These are phyloP conservation scores for Trichosanthes truncata DNA, from an alignment of 306 rosid genomes.

Conservation along the genomic window DNA sequence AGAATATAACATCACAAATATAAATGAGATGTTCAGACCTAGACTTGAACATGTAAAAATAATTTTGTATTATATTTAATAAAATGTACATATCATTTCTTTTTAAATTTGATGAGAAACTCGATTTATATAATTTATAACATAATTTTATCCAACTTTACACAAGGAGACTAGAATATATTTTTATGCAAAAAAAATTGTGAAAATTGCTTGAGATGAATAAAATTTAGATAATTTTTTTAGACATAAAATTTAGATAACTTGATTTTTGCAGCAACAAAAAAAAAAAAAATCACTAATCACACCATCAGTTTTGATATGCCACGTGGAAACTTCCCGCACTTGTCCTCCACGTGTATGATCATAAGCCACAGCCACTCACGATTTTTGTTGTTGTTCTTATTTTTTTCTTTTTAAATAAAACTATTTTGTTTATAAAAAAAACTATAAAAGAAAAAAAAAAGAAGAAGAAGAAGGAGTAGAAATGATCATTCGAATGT, in stretches of 20 bases:
- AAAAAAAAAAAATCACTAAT: not conserved
- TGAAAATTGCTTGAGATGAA: not conserved
- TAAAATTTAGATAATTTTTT: not conserved
- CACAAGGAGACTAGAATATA: too few species aligned
- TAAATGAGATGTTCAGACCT: too few species aligned
- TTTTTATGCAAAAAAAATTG: not conserved
- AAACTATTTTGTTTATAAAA: not conserved
- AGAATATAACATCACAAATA: too few species aligned
- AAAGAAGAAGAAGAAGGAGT: not conserved
- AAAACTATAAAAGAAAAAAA: not conserved
- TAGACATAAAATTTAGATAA: not conserved
- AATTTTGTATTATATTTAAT: too few species aligned
- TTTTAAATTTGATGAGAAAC: too few species aligned
- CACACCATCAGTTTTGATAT: not conserved
- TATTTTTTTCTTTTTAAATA: too few species aligned
- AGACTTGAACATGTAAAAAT: too few species aligned
- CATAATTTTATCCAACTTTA: too few species aligned
- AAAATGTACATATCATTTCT: too few species aligned
- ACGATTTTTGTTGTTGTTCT: not conserved
- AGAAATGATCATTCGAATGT: not conserved
- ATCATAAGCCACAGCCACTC: slow-evolving; percentile 9
- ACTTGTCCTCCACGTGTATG: slow-evolving; percentile 1
- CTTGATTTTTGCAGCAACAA: not conserved
- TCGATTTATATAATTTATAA: too few species aligned
- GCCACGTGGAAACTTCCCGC: not conserved